phyloP scores from a whole-genome alignment of 352 stramenopile genomes.

The Pythium phragmiticola region DNA sequence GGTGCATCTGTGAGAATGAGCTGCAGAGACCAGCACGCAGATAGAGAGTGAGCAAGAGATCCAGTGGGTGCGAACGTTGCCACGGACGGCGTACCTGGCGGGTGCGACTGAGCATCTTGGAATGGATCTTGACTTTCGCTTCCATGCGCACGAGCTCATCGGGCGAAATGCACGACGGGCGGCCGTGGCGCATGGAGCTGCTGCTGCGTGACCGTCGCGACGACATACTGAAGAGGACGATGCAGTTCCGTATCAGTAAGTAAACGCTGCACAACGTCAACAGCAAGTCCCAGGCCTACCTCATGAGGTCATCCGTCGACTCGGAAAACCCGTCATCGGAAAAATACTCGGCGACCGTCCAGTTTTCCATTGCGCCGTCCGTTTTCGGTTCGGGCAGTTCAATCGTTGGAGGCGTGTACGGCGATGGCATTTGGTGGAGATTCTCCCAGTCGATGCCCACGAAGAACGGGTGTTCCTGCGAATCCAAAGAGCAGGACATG shows the following conservation, averaged over 20 bases:
- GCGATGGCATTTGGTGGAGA: conserved; percentile 48
- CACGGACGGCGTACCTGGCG: conserved; percentile 40
- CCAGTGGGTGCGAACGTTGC: neutral
- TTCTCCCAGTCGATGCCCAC: conserved; percentile 72
- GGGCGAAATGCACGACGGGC: conserved; percentile 55
- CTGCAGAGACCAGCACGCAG: conserved; percentile 10
- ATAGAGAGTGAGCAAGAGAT: neutral
- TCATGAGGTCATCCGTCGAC: conserved; percentile 66
- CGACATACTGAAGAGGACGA: conserved; percentile 5
- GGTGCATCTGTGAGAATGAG: conserved; percentile 71
- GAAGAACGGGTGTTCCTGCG: conserved; percentile 78
- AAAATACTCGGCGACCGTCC: conserved; percentile 81
- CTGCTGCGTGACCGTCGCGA: conserved; percentile 57
- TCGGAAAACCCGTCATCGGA: conserved; percentile 74
- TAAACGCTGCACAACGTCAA: neutral
- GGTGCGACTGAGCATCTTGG: conserved; percentile 77
- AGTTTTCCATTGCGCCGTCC: conserved; percentile 73
- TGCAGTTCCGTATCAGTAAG: no score
- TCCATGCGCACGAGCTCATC: conserved; percentile 73
- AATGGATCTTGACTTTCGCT: conserved; percentile 74
- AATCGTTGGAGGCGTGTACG: conserved; percentile 55
- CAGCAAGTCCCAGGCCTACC: conserved; percentile 16
- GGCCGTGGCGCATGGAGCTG: conserved; percentile 53
- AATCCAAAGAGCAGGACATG: neutral
- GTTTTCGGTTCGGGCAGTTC: conserved; percentile 51